Base-by-base conservation (phyloP, 306 rosid genomes). In the Cyclanthera cordifolia region DNA sequence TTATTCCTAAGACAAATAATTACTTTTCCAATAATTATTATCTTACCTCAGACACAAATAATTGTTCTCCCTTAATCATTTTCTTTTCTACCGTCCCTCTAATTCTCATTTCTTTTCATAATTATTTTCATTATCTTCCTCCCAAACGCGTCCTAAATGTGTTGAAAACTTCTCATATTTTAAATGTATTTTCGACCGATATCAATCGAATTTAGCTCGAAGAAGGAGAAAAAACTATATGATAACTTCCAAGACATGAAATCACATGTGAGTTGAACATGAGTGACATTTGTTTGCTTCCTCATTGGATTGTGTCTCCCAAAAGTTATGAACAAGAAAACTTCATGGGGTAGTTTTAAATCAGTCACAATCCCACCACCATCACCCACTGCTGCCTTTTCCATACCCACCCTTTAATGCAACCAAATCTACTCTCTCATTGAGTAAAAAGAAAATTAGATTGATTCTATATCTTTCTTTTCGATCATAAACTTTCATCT, bases 231-330 rank as follows among this genome's bases (percentile, higher is more conserved):
- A 30, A 58, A 32, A 25, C 27, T 10, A 52, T 14, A 12, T 17
- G 47, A 3, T 17, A 20, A 17, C 15, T 60, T 60, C 45, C 43
- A 57, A 57, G 45, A 57, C 65, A 30, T 57, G 3, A 30, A 28
- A 57, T 57, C 67, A 17, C 25, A 17, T 34, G 67, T 19, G 25
- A 34, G 32, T 61, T 37, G 49, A 30, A 15, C 4, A 2, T 56
- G 12, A 54, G n/a, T 13, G n/a, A 59, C 27, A 56, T n/a, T 11
- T 4, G 68, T 19, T 63, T 41, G 69, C 51, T 41, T 41, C 32
- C 12, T 63, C 30, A 2, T 37, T 61, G 68, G 68, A 8, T 61
- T 61, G 67, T 60, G 50, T 61, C 47, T 9, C 68, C 68, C 30
- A 61, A 5, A 61, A 61, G 68, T 61, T 5, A 39, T 1, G 68